Conservation (phyloP, 2,329 filamentous ascomycete species). For the Cadophora malorum region DNA sequence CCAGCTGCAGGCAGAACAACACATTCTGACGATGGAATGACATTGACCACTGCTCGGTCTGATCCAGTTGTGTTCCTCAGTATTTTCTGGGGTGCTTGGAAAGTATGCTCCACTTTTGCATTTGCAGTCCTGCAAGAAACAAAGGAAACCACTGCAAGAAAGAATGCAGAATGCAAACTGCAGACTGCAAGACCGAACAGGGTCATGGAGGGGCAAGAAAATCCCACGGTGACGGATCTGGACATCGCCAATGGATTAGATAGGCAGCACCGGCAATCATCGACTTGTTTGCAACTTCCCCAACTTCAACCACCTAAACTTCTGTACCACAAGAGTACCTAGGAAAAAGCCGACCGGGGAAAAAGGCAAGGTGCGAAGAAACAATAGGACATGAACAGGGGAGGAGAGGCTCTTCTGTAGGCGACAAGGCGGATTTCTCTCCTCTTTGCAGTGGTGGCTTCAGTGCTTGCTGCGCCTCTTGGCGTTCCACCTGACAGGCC, state of each 20-base stretch:
- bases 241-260: conserved; percentile 6
- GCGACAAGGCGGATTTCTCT: conserved; percentile 27
- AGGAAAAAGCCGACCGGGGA: background rate
- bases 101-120: conserved; percentile 6
- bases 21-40: background rate
- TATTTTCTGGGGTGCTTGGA: background rate
- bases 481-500: conserved; percentile 16
- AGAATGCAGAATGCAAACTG: too few relatives aligned
- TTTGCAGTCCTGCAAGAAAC: background rate
- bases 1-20: conserved; percentile 3
- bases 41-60: background rate
- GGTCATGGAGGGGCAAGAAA: background rate
- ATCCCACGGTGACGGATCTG: conserved; percentile 2
- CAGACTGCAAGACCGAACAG: background rate
- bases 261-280: conserved; percentile 5
- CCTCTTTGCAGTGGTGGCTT: background rate
- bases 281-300: background rate
- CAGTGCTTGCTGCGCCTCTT: conserved; percentile 24
- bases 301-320: background rate
- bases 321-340: background rate
- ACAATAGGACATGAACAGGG: background rate
- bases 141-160: background rate
- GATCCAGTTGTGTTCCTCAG: background rate
- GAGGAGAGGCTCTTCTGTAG: conserved; percentile 30
- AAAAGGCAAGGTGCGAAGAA: background rate